Conservation (phyloP, 352 stramenopile genomes). For the Phytophthora podocarpi region DNA sequence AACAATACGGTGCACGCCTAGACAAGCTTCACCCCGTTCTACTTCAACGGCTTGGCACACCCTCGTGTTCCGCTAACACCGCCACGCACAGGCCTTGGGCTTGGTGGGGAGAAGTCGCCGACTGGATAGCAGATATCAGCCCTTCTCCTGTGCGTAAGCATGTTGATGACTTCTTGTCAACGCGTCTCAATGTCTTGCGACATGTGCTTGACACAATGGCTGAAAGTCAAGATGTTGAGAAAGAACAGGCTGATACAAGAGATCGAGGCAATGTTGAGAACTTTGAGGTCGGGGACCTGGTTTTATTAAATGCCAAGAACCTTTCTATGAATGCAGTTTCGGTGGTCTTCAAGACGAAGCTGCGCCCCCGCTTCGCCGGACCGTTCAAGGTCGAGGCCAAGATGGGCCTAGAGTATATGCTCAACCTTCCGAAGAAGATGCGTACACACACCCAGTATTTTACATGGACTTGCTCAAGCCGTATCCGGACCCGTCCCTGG, state of each 20-base stretch:
- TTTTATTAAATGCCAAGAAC: constrained; percentile 22
- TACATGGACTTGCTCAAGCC: constrained; percentile 24
- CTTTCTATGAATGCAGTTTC: constrained; percentile 18
- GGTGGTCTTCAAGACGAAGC: constrained; percentile 14
- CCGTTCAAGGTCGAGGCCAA: constrained; percentile 12
- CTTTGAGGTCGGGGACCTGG: constrained; percentile 11
- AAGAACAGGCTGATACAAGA: constrained; percentile 12
- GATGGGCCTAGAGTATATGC: constrained; percentile 17
- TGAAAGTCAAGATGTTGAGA: constrained; percentile 23
- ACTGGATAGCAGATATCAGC: neutral
- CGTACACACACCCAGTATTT: constrained; percentile 23
- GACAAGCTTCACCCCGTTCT: neutral
- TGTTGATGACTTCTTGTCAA: constrained; percentile 9
- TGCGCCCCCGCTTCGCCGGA: neutral
- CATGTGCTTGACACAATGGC: constrained; percentile 22
- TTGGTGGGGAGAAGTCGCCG: no score
- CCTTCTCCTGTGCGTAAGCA: neutral
- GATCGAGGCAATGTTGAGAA: neutral
- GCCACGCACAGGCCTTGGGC: neutral
- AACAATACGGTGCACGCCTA: neutral
- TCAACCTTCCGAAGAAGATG: constrained; percentile 20
- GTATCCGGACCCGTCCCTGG: neutral
- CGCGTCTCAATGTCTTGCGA: constrained; percentile 11
- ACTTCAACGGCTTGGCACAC: neutral
- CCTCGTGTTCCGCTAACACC: neutral